These are phyloP conservation scores for Tetragonia tetragonoides DNA, from an alignment of 148 eudicot genomes.

Conservation along the genomic window DNA sequence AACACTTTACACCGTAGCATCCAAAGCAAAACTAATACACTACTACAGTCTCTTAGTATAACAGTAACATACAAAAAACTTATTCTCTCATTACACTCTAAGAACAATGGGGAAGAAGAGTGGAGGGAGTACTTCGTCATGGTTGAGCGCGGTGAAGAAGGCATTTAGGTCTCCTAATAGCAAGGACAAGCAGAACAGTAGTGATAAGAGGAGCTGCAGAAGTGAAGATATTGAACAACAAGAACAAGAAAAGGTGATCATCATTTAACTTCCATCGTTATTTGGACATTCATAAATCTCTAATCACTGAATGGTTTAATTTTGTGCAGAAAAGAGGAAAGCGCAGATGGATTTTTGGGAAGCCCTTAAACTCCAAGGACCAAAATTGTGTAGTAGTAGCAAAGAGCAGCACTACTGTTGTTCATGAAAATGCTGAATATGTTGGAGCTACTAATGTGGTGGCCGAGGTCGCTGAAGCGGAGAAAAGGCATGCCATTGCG, in stretches of 20 bases:
- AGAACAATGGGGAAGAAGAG: slow-evolving; percentile 48
- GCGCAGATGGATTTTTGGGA: slow-evolving; percentile 62
- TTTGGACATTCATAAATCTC: too few relatives aligned
- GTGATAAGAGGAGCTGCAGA: slow-evolving; percentile 39
- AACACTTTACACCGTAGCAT: neutral
- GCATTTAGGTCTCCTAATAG: slow-evolving; percentile 57
- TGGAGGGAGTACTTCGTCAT: slow-evolving; percentile 43
- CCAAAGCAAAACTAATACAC: too few relatives aligned
- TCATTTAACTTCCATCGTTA: neutral
- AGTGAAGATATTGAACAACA: slow-evolving; percentile 58
- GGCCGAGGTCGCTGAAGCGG: slow-evolving; percentile 28
- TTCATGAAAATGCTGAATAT: slow-evolving; percentile 7
- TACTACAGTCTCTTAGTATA: neutral
- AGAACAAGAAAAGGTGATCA: slow-evolving; percentile 63
- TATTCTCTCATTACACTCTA: neutral
- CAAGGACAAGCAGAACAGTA: slow-evolving; percentile 23
- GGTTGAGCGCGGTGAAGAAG: slow-evolving; percentile 65
- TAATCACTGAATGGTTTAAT: neutral
- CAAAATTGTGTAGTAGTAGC: neutral
- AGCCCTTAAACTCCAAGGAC: slow-evolving; percentile 26
- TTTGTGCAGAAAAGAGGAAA: slow-evolving; percentile 63
- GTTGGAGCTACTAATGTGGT: neutral
- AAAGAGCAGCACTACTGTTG: neutral
- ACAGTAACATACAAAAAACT: neutral
- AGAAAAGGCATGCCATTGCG: slow-evolving; percentile 45